Base-by-base conservation (phyloP, 1,139 yeast species). In the Geotrichum aggregatum region DNA sequence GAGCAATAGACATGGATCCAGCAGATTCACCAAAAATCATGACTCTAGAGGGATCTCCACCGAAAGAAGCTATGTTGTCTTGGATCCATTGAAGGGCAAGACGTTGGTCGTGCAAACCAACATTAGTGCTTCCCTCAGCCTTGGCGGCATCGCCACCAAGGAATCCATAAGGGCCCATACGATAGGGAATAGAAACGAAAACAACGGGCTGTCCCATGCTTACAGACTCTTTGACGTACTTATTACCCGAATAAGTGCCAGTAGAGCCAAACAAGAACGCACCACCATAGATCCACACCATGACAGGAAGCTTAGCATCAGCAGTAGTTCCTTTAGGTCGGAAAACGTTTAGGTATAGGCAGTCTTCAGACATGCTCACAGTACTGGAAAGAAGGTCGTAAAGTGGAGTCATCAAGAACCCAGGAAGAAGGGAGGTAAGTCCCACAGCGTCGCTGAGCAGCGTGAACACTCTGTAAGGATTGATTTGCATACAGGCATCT, bases 231-330 rank as follows among this genome's bases (percentile, higher is more conserved):
- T 52, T 45, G 43, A 63, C 57, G 34, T 56, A 56, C 16, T 55
- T 34, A 21, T 53, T 34, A n/a, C 55, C 53, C 36, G 60, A 50
- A 11, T 63, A 54, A 4, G 40, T 26, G 14, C 35, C 48, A 2
- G 55, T 28, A n/a, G 50, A 24, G 10, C 69, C 69, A 39, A 56
- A 59, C 18, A 54, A 41, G 50, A 61, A 69, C 1, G 69, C 69
- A 30, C 74, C 74, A 13, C 73, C 74, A 52, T 69, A 69, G 46
- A 71, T 67, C 70, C 71, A 68, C 18, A 66, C 59, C 47, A 65
- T 56, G 5, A 68, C 72, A 2, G 72, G 72, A 8, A 69, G 55
- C 11, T 55, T 50, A n/a, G 41, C 55, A 1, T 50, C 21, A n/a
- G 43, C 28, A 3, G 26, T 44, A 2, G 54, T 33, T 3, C 56